phyloP scores from a whole-genome alignment of 768 basidiomycete genomes.

The Galerina sulciceps region DNA sequence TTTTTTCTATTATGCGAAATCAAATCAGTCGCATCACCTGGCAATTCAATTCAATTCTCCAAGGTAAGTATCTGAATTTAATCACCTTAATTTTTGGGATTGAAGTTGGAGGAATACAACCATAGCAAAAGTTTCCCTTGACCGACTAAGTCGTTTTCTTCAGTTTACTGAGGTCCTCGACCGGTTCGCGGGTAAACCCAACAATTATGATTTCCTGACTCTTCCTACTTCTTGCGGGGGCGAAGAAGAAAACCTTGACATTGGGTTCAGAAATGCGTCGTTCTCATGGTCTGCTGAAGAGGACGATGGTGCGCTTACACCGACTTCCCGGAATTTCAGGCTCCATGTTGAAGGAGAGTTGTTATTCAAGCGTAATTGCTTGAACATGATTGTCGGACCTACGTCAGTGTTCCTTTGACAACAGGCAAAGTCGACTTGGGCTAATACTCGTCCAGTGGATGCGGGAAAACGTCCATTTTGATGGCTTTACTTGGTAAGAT shows the following conservation, averaged over 20 bases:
- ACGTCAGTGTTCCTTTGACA: conserved; percentile 33
- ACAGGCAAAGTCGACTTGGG: neutral
- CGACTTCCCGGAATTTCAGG: conserved; percentile 50
- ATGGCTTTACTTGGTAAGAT: conserved; percentile 56
- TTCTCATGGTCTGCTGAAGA: conserved; percentile 58
- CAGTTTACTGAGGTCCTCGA: conserved; percentile 54
- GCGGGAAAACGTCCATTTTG: conserved; percentile 65
- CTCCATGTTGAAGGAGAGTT: conserved; percentile 58
- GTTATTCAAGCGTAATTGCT: conserved; percentile 51
- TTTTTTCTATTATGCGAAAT: conserved; percentile 63
- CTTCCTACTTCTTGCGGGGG: neutral
- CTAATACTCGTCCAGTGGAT: conserved; percentile 29
- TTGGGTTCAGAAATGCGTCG: conserved; percentile 55
- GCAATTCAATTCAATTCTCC: conserved; percentile 24
- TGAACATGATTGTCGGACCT: conserved; percentile 62
- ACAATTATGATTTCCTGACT: neutral
- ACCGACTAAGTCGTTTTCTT: conserved; percentile 50
- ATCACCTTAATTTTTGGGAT: neutral
- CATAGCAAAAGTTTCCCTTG: conserved; percentile 60
- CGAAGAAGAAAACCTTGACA: conserved; percentile 23
- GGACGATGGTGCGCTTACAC: conserved; percentile 38
- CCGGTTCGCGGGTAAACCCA: conserved; percentile 23
- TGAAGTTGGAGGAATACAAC: neutral
- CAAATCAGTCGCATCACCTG: conserved; percentile 46
- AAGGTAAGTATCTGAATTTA: conserved; percentile 28